phyloP scores from a whole-genome alignment of 352 stramenopile genomes.

The Globisporangium polare region DNA sequence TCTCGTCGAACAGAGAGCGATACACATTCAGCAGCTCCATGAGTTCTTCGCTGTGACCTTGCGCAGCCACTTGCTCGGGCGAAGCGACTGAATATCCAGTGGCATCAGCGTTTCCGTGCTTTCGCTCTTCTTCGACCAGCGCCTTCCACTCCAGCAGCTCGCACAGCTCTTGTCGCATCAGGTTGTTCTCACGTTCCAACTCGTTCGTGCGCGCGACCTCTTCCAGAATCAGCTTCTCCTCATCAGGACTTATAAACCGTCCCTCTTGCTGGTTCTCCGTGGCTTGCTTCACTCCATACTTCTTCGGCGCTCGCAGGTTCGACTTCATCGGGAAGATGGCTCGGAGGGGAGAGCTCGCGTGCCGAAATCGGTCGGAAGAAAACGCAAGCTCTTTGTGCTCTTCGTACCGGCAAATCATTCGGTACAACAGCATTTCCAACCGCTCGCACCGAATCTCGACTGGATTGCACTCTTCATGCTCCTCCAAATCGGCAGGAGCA shows the following conservation, averaged over 20 bases:
- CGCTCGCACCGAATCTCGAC: conserved; percentile 59
- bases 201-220: conserved; percentile 40
- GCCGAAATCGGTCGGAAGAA: conserved; percentile 31
- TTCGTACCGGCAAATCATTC: conserved; percentile 84
- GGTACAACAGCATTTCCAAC: conserved; percentile 80
- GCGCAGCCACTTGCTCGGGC: conserved; percentile 4
- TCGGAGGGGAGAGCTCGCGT: conserved; percentile 12
- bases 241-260: conserved; percentile 14
- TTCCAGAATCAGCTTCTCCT: conserved; percentile 41
- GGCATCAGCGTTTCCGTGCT: conserved; percentile 27
- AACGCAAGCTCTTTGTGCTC: conserved; percentile 76
- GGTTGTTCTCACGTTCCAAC: conserved; percentile 59
- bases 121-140: conserved; percentile 45
- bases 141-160: conserved; percentile 76
- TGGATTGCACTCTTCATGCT: conserved; percentile 32
- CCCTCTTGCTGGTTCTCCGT: conserved; percentile 33
- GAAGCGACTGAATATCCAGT: conserved; percentile 8
- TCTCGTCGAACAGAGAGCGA: conserved; percentile 57
- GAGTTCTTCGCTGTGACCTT: conserved; percentile 37
- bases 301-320: conserved; percentile 33
- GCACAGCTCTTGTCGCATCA: conserved; percentile 64
- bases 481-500: conserved; percentile 30
- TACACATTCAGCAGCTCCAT: conserved; percentile 67
- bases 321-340: conserved; percentile 23
- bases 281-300: conserved; percentile 17